A percentile compares a stretch with the other conserved stretches of the same genome.
These are phyloP conservation scores for Pseudogymnoascus sp. DNA, from an alignment of 2,329 filamentous ascomycete species.

Conservation along the genomic window DNA sequence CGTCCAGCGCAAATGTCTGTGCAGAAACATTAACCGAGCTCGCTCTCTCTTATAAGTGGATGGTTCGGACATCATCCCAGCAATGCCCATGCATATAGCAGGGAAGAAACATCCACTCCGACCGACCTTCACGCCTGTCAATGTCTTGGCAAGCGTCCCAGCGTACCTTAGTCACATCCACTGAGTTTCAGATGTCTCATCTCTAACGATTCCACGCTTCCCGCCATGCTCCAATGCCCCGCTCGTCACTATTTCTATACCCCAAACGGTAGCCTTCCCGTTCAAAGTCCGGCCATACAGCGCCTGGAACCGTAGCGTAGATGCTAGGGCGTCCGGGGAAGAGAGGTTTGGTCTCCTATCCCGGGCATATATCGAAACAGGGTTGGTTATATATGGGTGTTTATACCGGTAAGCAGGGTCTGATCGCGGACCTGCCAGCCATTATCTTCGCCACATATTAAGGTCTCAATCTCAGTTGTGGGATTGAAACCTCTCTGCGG, in stretches of 20 bases:
- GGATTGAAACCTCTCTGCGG: slow-evolving; percentile 5
- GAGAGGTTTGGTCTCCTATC: slow-evolving; percentile 3
- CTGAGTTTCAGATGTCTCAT: background rate
- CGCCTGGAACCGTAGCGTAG: slow-evolving; percentile 7
- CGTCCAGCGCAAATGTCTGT: background rate
- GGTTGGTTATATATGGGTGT: slow-evolving; percentile 8
- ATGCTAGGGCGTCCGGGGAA: slow-evolving; percentile 2
- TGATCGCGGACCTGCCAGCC: slow-evolving; percentile 3
- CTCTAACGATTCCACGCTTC: slow-evolving; percentile 21
- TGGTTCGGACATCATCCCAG: background rate
- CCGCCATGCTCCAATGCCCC: background rate
- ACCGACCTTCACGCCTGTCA: background rate
- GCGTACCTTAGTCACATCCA: slow-evolving; percentile 9
- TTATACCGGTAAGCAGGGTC: slow-evolving; percentile 6
- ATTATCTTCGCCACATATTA: slow-evolving; percentile 9
- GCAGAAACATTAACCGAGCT: slow-evolving; percentile 3
- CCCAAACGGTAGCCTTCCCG: slow-evolving; percentile 1
- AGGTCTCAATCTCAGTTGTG: slow-evolving; percentile 2
- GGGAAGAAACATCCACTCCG: background rate
- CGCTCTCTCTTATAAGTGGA: background rate
- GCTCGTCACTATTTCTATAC: slow-evolving; percentile 1
- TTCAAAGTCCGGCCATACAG: background rate
- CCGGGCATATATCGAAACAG: background rate
- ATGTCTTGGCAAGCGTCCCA: background rate
- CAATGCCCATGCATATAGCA: background rate